Evolutionary conservation across 129 eudicot species (phyloP).

Genomic region (Deinandra increscens): DNA sequence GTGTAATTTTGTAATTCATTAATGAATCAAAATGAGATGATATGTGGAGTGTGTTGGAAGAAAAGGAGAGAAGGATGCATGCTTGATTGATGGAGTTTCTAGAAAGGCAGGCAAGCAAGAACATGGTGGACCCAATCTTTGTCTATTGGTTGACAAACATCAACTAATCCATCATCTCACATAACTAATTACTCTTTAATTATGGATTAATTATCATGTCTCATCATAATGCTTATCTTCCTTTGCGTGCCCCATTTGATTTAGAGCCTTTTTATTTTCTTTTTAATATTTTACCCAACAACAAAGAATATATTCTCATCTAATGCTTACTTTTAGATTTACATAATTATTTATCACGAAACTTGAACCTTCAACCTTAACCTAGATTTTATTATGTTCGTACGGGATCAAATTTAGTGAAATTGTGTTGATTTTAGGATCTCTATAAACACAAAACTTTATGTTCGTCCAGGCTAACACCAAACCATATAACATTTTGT

Average conservation of each 20-base stretch:
- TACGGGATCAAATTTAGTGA: too few species aligned
- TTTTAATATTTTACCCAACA: too few species aligned
- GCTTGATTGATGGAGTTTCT: conserved; percentile 31
- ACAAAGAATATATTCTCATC: too few species aligned
- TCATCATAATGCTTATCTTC: conserved; percentile 40
- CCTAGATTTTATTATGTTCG: too few species aligned
- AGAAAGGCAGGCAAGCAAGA: conserved; percentile 27
- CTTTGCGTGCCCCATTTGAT: conserved; percentile 38
- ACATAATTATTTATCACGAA: too few species aligned
- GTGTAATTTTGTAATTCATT: neutral
- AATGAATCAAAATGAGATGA: neutral
- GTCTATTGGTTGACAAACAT: conserved; percentile 41
- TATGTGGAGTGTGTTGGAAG: conserved; percentile 22
- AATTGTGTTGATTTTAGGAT: too few species aligned
- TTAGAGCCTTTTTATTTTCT: neutral
- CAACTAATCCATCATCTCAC: conserved; percentile 62
- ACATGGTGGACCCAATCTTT: conserved; percentile 59
- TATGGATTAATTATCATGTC: conserved; percentile 33
- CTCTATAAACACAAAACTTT: too few species aligned
- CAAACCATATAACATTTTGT: neutral
- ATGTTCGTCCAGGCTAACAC: too few species aligned
- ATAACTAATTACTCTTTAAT: conserved; percentile 34
- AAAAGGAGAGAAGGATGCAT: conserved; percentile 19
- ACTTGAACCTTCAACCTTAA: too few species aligned
- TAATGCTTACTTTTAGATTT: too few species aligned